These are phyloP conservation scores for Alternaria sp. DNA, from an alignment of 2,329 filamentous ascomycete species.

Conservation along the genomic window DNA sequence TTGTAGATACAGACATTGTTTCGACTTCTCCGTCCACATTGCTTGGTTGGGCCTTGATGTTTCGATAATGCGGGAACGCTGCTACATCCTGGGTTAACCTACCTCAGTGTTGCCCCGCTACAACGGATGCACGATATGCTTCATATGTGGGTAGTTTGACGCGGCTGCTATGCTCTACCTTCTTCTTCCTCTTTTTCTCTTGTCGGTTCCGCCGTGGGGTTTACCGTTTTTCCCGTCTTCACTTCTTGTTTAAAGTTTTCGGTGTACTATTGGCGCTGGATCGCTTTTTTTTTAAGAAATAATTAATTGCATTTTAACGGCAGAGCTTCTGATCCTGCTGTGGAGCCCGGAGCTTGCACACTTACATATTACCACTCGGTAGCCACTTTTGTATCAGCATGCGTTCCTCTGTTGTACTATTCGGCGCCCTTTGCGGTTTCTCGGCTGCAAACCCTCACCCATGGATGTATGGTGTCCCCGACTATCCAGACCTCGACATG, in stretches of 20 bases:
- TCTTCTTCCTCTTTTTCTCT: constrained; percentile 8
- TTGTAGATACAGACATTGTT: constrained; percentile 15
- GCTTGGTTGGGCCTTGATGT: constrained; percentile 21
- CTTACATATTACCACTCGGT: neutral
- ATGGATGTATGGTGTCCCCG: constrained; percentile 49
- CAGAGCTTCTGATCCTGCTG: neutral
- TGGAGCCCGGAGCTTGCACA: neutral
- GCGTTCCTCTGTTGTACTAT: constrained; percentile 31
- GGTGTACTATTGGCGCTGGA: constrained; percentile 27
- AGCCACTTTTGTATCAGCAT: constrained; percentile 20
- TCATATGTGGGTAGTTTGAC: constrained; percentile 5
- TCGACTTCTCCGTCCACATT: constrained; percentile 23
- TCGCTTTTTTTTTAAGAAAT: constrained; percentile 27
- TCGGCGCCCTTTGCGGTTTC: constrained; percentile 34
- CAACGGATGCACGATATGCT: constrained; percentile 10
- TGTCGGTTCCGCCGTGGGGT: neutral
- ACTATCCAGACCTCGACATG: constrained; percentile 39
- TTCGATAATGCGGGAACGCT: constrained; percentile 34
- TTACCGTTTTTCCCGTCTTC: neutral
- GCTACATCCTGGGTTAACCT: constrained; percentile 28
- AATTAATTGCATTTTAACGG: constrained; percentile 10
- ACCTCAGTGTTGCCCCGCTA: constrained; percentile 21
- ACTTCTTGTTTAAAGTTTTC: constrained; percentile 10
- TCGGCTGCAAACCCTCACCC: constrained; percentile 35
- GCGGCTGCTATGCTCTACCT: constrained; percentile 11